Conservation (phyloP, 805 yeast genomes). For the Wickerhamomyces sydowiorum region DNA sequence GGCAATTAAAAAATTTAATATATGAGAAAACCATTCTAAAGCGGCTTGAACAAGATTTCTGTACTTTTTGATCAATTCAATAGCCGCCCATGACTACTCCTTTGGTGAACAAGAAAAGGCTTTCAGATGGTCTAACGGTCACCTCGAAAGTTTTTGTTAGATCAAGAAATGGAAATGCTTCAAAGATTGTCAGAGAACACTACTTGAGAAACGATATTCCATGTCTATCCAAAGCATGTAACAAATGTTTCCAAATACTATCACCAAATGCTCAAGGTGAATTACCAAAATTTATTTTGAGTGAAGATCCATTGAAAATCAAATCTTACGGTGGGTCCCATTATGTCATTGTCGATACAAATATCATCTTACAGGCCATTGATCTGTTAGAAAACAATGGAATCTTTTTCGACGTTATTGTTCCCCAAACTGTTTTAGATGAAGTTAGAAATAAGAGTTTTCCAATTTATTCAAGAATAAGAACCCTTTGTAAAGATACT, state of each 20-base stretch:
- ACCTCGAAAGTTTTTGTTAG: slow-evolving; percentile 89
- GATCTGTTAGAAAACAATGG: slow-evolving; percentile 77
- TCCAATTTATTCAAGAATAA: slow-evolving; percentile 81
- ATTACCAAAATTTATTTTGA: slow-evolving; percentile 59
- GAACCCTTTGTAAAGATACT: slow-evolving; percentile 67
- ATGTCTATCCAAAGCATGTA: slow-evolving; percentile 73
- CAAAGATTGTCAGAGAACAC: slow-evolving; percentile 91
- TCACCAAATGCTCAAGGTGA: slow-evolving; percentile 65
- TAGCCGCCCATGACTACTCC: not conserved
- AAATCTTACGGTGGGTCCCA: slow-evolving; percentile 52
- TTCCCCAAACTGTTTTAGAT: slow-evolving; percentile 94
- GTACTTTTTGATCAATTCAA: too few relatives aligned
- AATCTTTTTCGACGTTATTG: slow-evolving; percentile 80
- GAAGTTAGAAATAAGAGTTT: slow-evolving; percentile 85
- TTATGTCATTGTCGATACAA: slow-evolving; percentile 82
- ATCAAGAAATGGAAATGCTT: slow-evolving; percentile 84
- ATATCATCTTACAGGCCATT: slow-evolving; percentile 80
- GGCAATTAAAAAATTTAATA: too few relatives aligned
- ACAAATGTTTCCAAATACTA: slow-evolving; percentile 47
- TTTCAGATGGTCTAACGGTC: slow-evolving; percentile 52
- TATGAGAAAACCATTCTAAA: too few relatives aligned
- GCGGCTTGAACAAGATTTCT: too few relatives aligned
- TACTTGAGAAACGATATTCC: slow-evolving; percentile 90
- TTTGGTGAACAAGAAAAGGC: slow-evolving; percentile 27
- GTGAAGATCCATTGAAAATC: slow-evolving; percentile 50